Evolutionary conservation across 139 green algal species (phyloP).

Genomic region (Yamagishiella unicocca): DNA sequence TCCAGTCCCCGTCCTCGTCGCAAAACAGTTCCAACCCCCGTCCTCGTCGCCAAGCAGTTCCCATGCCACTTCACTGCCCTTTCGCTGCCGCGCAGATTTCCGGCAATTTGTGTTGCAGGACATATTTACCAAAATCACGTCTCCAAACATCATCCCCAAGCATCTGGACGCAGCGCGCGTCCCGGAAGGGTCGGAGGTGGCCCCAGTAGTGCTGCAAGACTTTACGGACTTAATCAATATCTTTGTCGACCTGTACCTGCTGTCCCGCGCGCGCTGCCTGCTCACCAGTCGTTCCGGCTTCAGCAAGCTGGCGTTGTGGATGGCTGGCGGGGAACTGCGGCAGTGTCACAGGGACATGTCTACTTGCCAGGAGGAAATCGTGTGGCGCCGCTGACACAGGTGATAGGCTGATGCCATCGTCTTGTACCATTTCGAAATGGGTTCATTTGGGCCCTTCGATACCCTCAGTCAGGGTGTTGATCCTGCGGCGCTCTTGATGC

Average conservation of each 20-base stretch:
- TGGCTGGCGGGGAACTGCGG: not conserved
- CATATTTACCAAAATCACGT: not conserved
- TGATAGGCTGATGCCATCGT: no score
- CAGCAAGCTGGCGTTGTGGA: conserved; percentile 6
- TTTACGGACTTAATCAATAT: not conserved
- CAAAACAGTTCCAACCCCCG: not conserved
- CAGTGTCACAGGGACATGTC: not conserved
- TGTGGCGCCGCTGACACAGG: no score
- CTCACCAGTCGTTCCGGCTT: conserved; percentile 6
- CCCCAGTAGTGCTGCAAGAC: no score
- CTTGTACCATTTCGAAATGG: no score
- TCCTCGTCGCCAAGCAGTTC: not conserved
- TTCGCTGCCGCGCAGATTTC: not conserved
- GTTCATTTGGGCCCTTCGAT: no score
- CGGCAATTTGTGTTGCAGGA: not conserved
- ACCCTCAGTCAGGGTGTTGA: no score
- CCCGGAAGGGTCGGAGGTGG: no score
- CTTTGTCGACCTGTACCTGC: not conserved
- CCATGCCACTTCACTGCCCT: not conserved
- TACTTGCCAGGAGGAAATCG: no score
- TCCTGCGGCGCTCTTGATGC: no score
- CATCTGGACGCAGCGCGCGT: no score
- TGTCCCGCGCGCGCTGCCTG: conserved; percentile 4
- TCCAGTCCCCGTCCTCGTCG: not conserved
- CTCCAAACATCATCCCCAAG: not conserved